These are phyloP conservation scores for Apostasia shenzhenica DNA, from an alignment of 106 monocot genomes.

Conservation along the genomic window DNA sequence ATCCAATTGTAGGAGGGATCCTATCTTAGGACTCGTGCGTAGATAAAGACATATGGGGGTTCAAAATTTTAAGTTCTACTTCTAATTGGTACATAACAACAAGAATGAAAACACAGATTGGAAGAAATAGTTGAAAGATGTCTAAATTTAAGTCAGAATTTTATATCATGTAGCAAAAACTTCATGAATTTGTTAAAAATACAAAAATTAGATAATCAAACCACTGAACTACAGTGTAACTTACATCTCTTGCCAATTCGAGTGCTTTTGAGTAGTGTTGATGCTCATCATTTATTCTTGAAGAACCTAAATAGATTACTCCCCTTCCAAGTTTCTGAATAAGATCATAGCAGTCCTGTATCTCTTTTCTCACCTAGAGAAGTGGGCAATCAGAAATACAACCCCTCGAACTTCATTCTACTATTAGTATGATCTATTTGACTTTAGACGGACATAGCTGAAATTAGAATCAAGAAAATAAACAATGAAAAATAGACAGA, in stretches of 20 bases:
- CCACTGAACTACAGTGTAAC: constrained; percentile 3
- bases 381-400: neutral
- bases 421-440: neutral
- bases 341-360: constrained; percentile 64
- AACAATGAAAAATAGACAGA: neutral
- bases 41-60: no score
- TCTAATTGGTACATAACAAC: no score
- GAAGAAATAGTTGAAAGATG: no score
- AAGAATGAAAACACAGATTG: no score
- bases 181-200: no score
- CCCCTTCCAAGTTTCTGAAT: constrained; percentile 80
- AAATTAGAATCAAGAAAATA: neutral
- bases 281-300: constrained; percentile 48
- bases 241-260: constrained; percentile 75
- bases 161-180: no score
- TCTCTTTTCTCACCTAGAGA: constrained; percentile 67
- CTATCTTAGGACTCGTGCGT: no score
- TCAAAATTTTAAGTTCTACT: no score
- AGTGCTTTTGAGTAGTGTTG: constrained; percentile 54
- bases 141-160: no score
- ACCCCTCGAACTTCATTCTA: no score
- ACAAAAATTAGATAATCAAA: neutral
- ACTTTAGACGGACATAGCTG: neutral
- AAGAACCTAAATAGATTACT: constrained; percentile 77
- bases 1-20: no score